phyloP scores from a whole-genome alignment of 495 filamentous ascomycete species.

The Podospora appendiculata region DNA sequence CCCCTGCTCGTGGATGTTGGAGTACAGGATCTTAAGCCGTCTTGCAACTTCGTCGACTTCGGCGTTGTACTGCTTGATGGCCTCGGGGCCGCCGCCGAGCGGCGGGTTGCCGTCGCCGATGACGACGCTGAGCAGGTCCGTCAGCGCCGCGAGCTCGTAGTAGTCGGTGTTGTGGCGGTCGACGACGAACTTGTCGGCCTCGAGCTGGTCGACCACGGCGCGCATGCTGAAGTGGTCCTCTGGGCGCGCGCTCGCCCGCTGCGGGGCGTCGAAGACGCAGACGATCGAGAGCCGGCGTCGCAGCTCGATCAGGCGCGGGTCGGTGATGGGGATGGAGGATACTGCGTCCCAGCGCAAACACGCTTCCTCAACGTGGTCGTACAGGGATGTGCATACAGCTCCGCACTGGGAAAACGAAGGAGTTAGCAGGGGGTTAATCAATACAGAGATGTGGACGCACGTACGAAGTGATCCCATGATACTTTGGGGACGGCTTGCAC shows the following conservation, averaged over 20 bases:
- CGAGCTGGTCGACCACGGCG: constrained; percentile 43
- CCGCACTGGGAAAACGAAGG: constrained; percentile 33
- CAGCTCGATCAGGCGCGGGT: constrained; percentile 50
- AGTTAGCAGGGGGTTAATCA: neutral
- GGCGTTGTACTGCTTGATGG: constrained; percentile 49
- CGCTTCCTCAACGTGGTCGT: constrained; percentile 39
- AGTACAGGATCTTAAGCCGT: constrained; percentile 58
- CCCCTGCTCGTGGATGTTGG: constrained; percentile 65
- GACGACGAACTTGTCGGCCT: constrained; percentile 32
- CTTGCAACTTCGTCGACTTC: constrained; percentile 59
- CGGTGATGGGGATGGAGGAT: constrained; percentile 51
- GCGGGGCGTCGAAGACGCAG: constrained; percentile 52
- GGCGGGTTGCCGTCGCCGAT: constrained; percentile 52
- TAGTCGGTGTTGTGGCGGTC: constrained; percentile 52
- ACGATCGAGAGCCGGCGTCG: constrained; percentile 65
- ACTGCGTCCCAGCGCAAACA: constrained; percentile 43
- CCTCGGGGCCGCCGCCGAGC: constrained; percentile 29
- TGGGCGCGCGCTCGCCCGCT: constrained; percentile 35
- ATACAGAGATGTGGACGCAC: neutral
- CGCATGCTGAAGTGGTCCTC: constrained; percentile 43
- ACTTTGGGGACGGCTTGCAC: constrained; percentile 8
- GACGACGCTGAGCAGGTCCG: constrained; percentile 62
- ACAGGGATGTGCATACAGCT: constrained; percentile 46
- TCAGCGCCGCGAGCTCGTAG: constrained; percentile 51
- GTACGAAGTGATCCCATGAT: constrained; percentile 17